Evolutionary conservation across 2,329 filamentous ascomycete species (phyloP).

Genomic region (Acrocalymma vagum): DNA sequence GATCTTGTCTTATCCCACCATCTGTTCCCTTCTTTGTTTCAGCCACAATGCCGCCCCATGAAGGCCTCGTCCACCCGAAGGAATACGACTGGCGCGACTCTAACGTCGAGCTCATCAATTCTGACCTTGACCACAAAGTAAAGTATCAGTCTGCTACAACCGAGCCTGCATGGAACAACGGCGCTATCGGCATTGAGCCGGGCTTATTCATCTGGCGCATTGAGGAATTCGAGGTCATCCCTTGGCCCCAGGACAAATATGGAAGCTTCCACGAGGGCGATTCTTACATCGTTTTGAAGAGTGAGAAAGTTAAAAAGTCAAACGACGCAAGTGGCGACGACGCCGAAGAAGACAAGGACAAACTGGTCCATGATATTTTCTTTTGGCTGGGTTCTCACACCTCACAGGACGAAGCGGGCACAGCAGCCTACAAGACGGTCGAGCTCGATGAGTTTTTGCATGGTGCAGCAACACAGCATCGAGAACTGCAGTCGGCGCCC

Average conservation of each 20-base stretch:
- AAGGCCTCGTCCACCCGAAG: slow-evolving; percentile 69
- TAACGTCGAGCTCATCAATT: slow-evolving; percentile 72
- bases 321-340: slow-evolving; percentile 41
- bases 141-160: slow-evolving; percentile 72
- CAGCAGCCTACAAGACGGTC: slow-evolving; percentile 75
- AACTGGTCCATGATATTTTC: slow-evolving; percentile 67
- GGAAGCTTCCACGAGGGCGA: slow-evolving; percentile 74
- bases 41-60: slow-evolving; percentile 65
- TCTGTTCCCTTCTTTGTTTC: background rate
- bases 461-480: slow-evolving; percentile 70
- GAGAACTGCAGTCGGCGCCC: slow-evolving; percentile 67
- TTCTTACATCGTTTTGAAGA: slow-evolving; percentile 72
- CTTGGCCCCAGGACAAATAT: slow-evolving; percentile 65
- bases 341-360: slow-evolving; percentile 22
- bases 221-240: slow-evolving; percentile 70
- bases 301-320: slow-evolving; percentile 62
- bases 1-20: too few species aligned
- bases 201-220: slow-evolving; percentile 73
- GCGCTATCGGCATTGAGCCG: slow-evolving; percentile 59
- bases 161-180: slow-evolving; percentile 74
- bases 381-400: slow-evolving; percentile 75
- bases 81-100: slow-evolving; percentile 74
- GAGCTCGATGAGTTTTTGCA: slow-evolving; percentile 73
- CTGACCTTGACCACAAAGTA: slow-evolving; percentile 71
- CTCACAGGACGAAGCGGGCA: slow-evolving; percentile 73